Base-by-base conservation (phyloP, 768 basidiomycete genomes). In the Guyanaporus albipodus region DNA sequence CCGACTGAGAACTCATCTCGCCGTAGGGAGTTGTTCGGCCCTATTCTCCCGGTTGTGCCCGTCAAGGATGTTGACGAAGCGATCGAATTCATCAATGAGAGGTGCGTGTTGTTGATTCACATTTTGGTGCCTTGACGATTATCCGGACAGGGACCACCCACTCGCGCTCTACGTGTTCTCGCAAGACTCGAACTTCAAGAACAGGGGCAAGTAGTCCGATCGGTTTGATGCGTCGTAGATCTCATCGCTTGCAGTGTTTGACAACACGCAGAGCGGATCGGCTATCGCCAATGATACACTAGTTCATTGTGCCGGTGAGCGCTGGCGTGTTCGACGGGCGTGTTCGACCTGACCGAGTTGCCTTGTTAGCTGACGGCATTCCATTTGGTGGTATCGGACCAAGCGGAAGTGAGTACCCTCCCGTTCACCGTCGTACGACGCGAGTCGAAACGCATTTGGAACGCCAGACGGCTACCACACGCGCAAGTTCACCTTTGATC, bases 101-200 rank as follows among this genome's bases (percentile, higher is more conserved):
- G 71, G 86, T 81, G 41, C 19, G 73, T 66, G 15, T 35, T 32
- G 11, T 27, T 32, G 2, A 1, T 5, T 26, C 19, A 46, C 12
- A 1, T 22, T 8, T 44, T 11, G 26, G 8, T 24, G 7, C 33
- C 4, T 14, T 22, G 17, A 23, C 37, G 11, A 45, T 46, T 34
- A 43, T 33, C n/a, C 21, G 11, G 38, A 0, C 46, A 87, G 85
- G 28, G 84, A 85, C 31, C 76, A 85, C 47, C 87, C 91, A 5
- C 74, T 93, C 15, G 77, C 82, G 2, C 64, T 92, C 8, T 91
- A 92, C 56, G 79, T 88, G 28, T 93, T 93, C 67, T 75, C 85
- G 2, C 68, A 77, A 49, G 77, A 83, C 52, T 47, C 70, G 2
- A 64, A 65, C 17, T 73, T 83, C 58, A 86, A 87, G 66, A 62